phyloP scores from a whole-genome alignment of 1,284 basidiomycete genomes.

The Malassezia yamatoensis region DNA sequence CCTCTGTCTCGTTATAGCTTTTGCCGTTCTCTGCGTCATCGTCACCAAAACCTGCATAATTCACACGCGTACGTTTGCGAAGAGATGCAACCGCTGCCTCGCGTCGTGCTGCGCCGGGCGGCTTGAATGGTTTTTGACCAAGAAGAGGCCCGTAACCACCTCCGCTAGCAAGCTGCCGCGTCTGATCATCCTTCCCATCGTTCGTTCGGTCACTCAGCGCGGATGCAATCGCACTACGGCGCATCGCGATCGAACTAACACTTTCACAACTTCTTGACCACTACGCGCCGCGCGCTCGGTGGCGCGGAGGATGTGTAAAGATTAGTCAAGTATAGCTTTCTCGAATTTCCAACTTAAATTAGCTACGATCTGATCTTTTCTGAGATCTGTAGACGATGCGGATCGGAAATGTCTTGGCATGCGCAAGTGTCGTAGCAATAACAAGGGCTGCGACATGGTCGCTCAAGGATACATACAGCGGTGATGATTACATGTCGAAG shows the following conservation, averaged over 20 bases:
- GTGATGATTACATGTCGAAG: conserved; percentile 26
- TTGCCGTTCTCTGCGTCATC: conserved; percentile 13
- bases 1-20: conserved; percentile 1
- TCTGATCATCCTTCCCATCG: not conserved
- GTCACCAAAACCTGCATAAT: conserved; percentile 39
- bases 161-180: conserved; percentile 22
- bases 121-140: conserved; percentile 41
- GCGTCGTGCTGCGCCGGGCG: conserved; percentile 25
- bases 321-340: not conserved
- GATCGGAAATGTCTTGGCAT: not conserved
- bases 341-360: no score
- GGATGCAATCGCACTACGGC: conserved; percentile 14
- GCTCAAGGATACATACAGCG: conserved; percentile 16
- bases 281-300: not conserved
- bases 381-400: not conserved
- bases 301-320: not conserved
- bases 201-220: conserved; percentile 4
- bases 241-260: conserved; percentile 7
- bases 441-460: conserved; percentile 17
- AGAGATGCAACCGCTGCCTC: conserved; percentile 18
- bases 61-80: conserved; percentile 36
- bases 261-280: not conserved
- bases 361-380: no score
- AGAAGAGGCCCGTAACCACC: conserved; percentile 34
- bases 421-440: not conserved